These are phyloP conservation scores for Dictyostelium brefeldianum DNA, from an alignment of 78 protist species.

Conservation along the genomic window DNA sequence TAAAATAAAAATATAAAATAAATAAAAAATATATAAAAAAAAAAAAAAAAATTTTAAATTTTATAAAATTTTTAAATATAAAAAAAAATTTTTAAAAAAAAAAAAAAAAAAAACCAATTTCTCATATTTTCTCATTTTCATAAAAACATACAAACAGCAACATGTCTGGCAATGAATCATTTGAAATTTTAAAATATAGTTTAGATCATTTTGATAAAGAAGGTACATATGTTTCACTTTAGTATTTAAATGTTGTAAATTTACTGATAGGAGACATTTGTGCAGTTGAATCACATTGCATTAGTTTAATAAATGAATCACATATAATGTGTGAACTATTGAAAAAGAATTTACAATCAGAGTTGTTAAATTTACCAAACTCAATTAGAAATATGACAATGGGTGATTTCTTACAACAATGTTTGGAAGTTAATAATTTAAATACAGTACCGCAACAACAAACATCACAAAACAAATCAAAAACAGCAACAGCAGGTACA, in stretches of 20 bases:
- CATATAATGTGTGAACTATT: neutral
- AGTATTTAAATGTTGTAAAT: no score
- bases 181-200: neutral
- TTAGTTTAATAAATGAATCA: neutral
- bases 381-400: conserved; percentile 8
- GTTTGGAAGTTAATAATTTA: neutral
- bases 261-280: neutral
- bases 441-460: neutral
- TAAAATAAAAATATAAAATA: no score
- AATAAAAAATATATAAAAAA: no score
- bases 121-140: no score
- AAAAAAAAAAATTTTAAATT: no score
- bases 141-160: no score
- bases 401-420: neutral
- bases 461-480: neutral
- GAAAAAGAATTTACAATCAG: conserved; percentile 15
- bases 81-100: no score
- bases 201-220: conserved; percentile 9
- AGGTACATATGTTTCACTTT: neutral
- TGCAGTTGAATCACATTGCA: neutral
- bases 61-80: no score
- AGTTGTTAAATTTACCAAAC: conserved; percentile 3
- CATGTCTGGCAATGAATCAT: conserved; percentile 1
- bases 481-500: neutral
- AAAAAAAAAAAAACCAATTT: no score